Percentiles rank a stretch among this genome's conserved stretches.
phyloP scores from a whole-genome alignment of 129 eudicot species.

The Ambrosia artemisiifolia region DNA sequence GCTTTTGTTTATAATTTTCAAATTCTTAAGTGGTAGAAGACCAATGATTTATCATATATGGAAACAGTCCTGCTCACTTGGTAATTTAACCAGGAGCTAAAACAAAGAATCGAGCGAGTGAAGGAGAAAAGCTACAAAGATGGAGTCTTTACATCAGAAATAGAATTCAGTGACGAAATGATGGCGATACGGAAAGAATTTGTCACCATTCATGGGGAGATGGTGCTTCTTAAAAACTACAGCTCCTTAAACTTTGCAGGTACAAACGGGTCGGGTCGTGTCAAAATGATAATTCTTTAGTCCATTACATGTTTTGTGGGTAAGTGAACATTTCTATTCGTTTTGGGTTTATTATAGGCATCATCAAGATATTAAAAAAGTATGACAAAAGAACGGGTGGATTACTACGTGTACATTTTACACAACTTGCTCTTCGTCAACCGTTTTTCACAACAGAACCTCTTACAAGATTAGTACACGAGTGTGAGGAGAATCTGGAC shows the following conservation, averaged over 20 bases:
- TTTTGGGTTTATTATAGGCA: conserved; percentile 42
- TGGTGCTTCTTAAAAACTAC: conserved; percentile 94
- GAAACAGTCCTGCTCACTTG: background rate
- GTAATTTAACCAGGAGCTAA: conserved; percentile 45
- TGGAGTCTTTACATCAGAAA: conserved; percentile 57
- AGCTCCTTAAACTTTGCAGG: conserved; percentile 97
- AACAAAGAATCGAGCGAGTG: conserved; percentile 61
- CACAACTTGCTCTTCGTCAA: conserved; percentile 70
- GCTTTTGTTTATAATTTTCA: background rate
- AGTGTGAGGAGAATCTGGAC: conserved; percentile 87
- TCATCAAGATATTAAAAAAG: conserved; percentile 79
- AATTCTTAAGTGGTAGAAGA: background rate
- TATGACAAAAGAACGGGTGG: conserved; percentile 93
- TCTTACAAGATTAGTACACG: conserved; percentile 68
- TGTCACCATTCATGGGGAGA: conserved; percentile 79
- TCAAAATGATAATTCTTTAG: background rate
- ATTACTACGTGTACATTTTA: conserved; percentile 64
- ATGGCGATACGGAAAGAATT: conserved; percentile 76
- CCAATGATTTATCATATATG: background rate
- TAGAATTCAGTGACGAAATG: conserved; percentile 59
- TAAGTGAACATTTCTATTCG: background rate
- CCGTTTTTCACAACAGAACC: conserved; percentile 90
- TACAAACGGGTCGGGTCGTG: conserved; percentile 12
- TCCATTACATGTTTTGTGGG: background rate
- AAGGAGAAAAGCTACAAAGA: conserved; percentile 45